Percentiles rank a stretch among this genome's conserved stretches.
phyloP scores from a whole-genome alignment of 2,329 filamentous ascomycete genomes.

The Colletotrichum lini region DNA sequence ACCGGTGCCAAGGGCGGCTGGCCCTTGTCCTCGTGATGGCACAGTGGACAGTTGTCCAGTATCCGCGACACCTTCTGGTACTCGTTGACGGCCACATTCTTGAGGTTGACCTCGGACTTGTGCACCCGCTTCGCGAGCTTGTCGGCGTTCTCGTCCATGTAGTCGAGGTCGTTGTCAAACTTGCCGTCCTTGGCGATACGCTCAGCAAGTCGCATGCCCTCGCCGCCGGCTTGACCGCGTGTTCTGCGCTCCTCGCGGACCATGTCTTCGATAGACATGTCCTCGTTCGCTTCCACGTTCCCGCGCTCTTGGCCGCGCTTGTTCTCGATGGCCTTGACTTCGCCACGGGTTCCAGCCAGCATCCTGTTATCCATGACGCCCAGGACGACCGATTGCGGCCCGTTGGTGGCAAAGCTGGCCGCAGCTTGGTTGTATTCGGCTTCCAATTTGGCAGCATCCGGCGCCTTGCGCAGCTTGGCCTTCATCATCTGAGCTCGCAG shows the following conservation, averaged over 20 bases:
- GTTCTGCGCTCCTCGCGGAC: constrained; percentile 93
- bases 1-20: constrained; percentile 86
- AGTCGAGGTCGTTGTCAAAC: constrained; percentile 93
- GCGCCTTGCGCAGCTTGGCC: constrained; percentile 85
- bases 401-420: constrained; percentile 69
- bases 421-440: constrained; percentile 85
- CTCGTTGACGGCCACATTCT: constrained; percentile 87
- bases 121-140: constrained; percentile 91
- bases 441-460: constrained; percentile 83
- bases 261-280: constrained; percentile 98
- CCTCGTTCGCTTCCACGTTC: constrained; percentile 89
- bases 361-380: constrained; percentile 91
- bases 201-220: constrained; percentile 87
- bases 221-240: constrained; percentile 81
- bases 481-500: constrained; percentile 97
- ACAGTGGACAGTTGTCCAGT: constrained; percentile 90
- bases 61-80: constrained; percentile 92
- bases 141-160: constrained; percentile 95
- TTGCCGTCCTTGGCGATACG: constrained; percentile 94
- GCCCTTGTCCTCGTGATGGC: constrained; percentile 87
- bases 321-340: constrained; percentile 84
- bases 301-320: constrained; percentile 89
- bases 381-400: constrained; percentile 82
- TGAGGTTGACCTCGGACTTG: constrained; percentile 89
- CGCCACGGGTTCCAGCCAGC: constrained; percentile 79